Evolutionary conservation across 495 filamentous ascomycete genomes (phyloP).

Genomic region (Achaetomiella virescens): DNA sequence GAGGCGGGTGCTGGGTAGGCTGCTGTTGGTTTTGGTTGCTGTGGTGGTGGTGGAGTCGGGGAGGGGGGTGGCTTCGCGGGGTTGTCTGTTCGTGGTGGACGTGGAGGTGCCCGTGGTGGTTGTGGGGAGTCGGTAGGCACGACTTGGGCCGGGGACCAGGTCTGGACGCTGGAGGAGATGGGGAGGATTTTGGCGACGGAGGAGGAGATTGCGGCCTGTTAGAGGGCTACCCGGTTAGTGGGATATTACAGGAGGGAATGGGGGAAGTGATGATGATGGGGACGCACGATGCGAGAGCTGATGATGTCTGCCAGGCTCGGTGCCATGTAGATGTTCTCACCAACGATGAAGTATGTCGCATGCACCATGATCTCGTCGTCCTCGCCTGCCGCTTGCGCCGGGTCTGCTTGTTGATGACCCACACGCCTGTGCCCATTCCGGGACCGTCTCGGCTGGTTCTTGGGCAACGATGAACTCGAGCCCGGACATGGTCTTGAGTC

Average conservation of each 20-base stretch:
- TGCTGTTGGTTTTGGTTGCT: slow-evolving; percentile 26
- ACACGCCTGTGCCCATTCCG: slow-evolving; percentile 63
- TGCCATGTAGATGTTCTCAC: slow-evolving; percentile 85
- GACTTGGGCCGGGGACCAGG: slow-evolving; percentile 69
- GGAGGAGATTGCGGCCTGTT: slow-evolving; percentile 52
- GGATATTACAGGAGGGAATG: background rate
- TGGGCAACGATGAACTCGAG: slow-evolving; percentile 77
- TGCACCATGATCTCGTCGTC: slow-evolving; percentile 65
- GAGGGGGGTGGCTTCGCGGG: slow-evolving; percentile 53
- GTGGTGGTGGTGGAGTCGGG: slow-evolving; percentile 37
- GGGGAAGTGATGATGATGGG: background rate
- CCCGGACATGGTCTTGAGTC: slow-evolving; percentile 71
- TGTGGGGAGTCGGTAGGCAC: slow-evolving; percentile 60
- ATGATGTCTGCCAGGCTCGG: slow-evolving; percentile 74
- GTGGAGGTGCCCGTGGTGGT: slow-evolving; percentile 17
- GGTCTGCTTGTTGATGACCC: slow-evolving; percentile 88
- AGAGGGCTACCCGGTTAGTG: background rate
- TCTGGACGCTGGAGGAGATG: slow-evolving; percentile 50
- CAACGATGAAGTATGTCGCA: slow-evolving; percentile 76
- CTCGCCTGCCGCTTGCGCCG: slow-evolving; percentile 54
- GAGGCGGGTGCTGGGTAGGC: slow-evolving; percentile 44
- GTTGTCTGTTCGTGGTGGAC: slow-evolving; percentile 18
- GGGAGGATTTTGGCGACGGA: slow-evolving; percentile 62
- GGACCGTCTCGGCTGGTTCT: slow-evolving; percentile 63
- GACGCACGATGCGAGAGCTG: slow-evolving; percentile 63